Evolutionary conservation across 2,329 filamentous ascomycete species (phyloP).

Genomic region (Trichoderma semiorbis): DNA sequence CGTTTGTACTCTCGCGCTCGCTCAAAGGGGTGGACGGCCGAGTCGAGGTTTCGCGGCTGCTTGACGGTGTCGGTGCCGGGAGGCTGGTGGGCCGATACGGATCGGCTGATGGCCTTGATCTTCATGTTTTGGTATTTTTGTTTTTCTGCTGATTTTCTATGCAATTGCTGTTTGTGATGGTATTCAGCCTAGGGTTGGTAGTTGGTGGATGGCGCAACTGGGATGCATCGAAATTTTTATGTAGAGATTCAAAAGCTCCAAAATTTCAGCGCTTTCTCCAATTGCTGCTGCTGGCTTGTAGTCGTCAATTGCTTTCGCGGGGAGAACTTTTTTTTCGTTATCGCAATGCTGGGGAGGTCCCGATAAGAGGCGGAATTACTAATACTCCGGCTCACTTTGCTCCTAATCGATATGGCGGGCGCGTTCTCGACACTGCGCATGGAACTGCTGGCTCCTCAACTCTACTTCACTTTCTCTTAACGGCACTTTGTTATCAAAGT

Average conservation of each 20-base stretch:
- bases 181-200: background rate
- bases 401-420: slow-evolving; percentile 12
- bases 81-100: slow-evolving; percentile 61
- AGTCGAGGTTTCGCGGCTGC: slow-evolving; percentile 71
- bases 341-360: slow-evolving; percentile 20
- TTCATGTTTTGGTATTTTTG: slow-evolving; percentile 41
- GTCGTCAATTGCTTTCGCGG: slow-evolving; percentile 22
- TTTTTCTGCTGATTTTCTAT: background rate
- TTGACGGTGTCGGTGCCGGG: slow-evolving; percentile 64
- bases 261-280: background rate
- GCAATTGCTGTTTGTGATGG: background rate
- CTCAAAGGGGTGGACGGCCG: slow-evolving; percentile 86
- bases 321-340: slow-evolving; percentile 35
- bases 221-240: background rate
- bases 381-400: slow-evolving; percentile 27
- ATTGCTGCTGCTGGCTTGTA: background rate
- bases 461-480: slow-evolving; percentile 5
- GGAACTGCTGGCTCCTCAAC: background rate
- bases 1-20: slow-evolving; percentile 69
- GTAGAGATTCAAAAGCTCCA: background rate
- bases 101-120: slow-evolving; percentile 65
- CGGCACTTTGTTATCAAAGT: background rate
- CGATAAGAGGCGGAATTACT: slow-evolving; percentile 33
- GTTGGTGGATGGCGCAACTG: background rate
- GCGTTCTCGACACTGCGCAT: slow-evolving; percentile 11